phyloP scores from a whole-genome alignment of 495 filamentous ascomycete species.

The Daldinia childiae region DNA sequence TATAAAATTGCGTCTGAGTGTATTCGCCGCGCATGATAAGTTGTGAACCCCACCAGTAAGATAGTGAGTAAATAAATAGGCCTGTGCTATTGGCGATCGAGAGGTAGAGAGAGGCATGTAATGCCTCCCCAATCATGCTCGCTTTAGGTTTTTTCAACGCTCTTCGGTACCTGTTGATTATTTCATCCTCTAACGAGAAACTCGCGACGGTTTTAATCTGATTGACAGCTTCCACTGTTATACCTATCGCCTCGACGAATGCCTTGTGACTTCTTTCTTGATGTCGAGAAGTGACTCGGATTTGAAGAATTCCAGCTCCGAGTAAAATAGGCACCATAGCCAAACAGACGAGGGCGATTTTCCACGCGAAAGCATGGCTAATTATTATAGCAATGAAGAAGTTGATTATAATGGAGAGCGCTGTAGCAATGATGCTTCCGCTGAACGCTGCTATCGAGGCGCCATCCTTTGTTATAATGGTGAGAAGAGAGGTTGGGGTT shows the following conservation, averaged over 20 bases:
- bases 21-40: constrained; percentile 64
- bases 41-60: constrained; percentile 70
- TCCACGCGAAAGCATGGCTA: constrained; percentile 69
- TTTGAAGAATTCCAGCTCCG: constrained; percentile 60
- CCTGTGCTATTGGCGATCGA: constrained; percentile 56
- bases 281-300: constrained; percentile 61
- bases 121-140: constrained; percentile 49
- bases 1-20: constrained; percentile 67
- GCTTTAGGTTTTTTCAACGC: constrained; percentile 50
- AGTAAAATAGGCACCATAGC: constrained; percentile 62
- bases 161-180: constrained; percentile 55
- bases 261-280: constrained; percentile 67
- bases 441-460: constrained; percentile 59
- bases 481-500: constrained; percentile 57
- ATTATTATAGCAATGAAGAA: constrained; percentile 62
- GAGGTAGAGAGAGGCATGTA: constrained; percentile 53
- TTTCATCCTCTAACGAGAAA: constrained; percentile 61
- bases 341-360: constrained; percentile 65
- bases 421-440: constrained; percentile 50
- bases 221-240: constrained; percentile 66
- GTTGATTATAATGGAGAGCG: constrained; percentile 53
- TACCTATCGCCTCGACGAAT: constrained; percentile 62
- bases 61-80: constrained; percentile 54
- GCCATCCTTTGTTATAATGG: constrained; percentile 62
- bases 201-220: constrained; percentile 68